These are phyloP conservation scores for Xylaria sp. DNA, from an alignment of 2,329 filamentous ascomycete species.

Conservation along the genomic window DNA sequence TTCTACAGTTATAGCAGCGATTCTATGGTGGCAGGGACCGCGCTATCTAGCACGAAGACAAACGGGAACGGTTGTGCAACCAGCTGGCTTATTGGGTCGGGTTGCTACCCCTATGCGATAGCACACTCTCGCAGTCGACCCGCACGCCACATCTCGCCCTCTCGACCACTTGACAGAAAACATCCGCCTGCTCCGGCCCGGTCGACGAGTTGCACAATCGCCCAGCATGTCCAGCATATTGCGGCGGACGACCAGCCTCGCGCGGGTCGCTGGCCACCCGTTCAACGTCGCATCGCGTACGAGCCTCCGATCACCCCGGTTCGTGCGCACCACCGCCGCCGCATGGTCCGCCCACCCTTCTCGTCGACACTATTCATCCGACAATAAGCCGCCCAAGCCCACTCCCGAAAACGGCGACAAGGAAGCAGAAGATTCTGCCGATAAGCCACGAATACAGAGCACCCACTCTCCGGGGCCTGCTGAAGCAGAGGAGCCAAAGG, in stretches of 20 bases:
- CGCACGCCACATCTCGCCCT: slow-evolving; percentile 27
- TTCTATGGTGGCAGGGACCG: slow-evolving; percentile 10
- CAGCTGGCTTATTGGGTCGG: slow-evolving; percentile 12
- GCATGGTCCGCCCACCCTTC: slow-evolving; percentile 41
- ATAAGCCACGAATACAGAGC: slow-evolving; percentile 45
- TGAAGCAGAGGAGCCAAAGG: slow-evolving; percentile 37
- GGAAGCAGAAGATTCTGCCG: slow-evolving; percentile 21
- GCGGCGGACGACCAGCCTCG: slow-evolving; percentile 48
- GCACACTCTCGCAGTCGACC: slow-evolving; percentile 17
- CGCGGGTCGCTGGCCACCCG: slow-evolving; percentile 44
- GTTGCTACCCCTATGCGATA: slow-evolving; percentile 43
- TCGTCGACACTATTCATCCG: slow-evolving; percentile 45
- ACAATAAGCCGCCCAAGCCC: slow-evolving; percentile 41
- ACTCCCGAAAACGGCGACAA: slow-evolving; percentile 35
- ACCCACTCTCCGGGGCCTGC: slow-evolving; percentile 47
- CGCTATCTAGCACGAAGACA: neutral
- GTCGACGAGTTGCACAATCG: slow-evolving; percentile 40
- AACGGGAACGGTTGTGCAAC: neutral
- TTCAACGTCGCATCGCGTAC: slow-evolving; percentile 43
- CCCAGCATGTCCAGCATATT: slow-evolving; percentile 51
- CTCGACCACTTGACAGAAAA: slow-evolving; percentile 28
- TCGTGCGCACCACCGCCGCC: slow-evolving; percentile 43
- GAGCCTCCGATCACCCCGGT: slow-evolving; percentile 42
- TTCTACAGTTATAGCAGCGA: slow-evolving; percentile 11
- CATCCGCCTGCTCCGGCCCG: slow-evolving; percentile 39